Percentiles rank a stretch among this genome's conserved stretches.
These are phyloP conservation scores for Crithidia mellificae DNA, from an alignment of 208 protist genomes.

Conservation along the genomic window DNA sequence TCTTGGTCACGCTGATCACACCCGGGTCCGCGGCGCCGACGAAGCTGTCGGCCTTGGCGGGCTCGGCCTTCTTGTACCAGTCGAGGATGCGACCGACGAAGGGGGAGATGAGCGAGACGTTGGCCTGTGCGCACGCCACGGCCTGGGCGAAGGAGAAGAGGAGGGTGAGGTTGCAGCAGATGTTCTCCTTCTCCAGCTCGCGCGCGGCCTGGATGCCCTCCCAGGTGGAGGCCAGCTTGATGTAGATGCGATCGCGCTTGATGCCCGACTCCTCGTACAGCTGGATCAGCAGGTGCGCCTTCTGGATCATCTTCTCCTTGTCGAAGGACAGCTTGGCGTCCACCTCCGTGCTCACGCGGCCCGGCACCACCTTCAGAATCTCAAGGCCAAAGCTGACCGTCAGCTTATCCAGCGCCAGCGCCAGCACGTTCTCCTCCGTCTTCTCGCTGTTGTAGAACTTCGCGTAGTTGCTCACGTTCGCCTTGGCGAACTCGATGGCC, in stretches of 20 bases:
- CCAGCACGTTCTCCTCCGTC: constrained; percentile 52
- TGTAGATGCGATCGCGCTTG: constrained; percentile 90
- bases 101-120: constrained; percentile 95
- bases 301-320: constrained; percentile 89
- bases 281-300: constrained; percentile 92
- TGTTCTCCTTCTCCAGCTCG: constrained; percentile 94
- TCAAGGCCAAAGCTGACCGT: constrained; percentile 96
- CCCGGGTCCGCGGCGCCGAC: constrained; percentile 90
- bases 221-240: constrained; percentile 98
- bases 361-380: constrained; percentile 97
- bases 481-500: constrained; percentile 92
- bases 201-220: constrained; percentile 95
- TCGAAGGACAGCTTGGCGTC: constrained; percentile 97
- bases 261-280: constrained; percentile 96
- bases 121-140: constrained; percentile 94
- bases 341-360: constrained; percentile 97
- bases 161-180: constrained; percentile 98
- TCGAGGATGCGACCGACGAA: constrained; percentile 98
- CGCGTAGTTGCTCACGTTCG: constrained; percentile 51
- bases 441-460: constrained; percentile 39
- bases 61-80: constrained; percentile 91
- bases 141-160: constrained; percentile 96
- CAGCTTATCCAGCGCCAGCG: constrained; percentile 88
- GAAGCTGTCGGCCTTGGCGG: constrained; percentile 54
- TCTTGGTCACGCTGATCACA: constrained; percentile 92